These are phyloP conservation scores for Microsporum ferrugineum DNA, from an alignment of 2,329 filamentous ascomycete genomes.

Conservation along the genomic window DNA sequence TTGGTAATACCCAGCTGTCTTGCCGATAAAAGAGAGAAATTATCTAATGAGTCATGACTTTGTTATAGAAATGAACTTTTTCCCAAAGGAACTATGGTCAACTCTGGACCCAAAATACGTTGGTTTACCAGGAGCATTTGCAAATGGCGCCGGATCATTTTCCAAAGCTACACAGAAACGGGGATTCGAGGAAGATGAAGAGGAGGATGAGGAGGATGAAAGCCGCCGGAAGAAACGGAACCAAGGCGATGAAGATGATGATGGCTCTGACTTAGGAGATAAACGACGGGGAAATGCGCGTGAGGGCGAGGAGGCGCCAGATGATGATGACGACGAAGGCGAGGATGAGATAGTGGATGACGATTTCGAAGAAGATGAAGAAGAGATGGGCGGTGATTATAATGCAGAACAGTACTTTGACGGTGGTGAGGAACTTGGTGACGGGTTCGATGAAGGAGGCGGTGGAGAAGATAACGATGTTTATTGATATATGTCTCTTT, in stretches of 20 bases:
- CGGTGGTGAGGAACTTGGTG: constrained; percentile 44
- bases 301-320: constrained; percentile 32
- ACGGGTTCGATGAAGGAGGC: constrained; percentile 43
- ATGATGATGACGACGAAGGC: constrained; percentile 37
- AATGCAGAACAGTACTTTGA: constrained; percentile 55
- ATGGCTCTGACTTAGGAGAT: constrained; percentile 21
- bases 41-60: neutral
- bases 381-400: constrained; percentile 50
- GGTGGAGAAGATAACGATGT: constrained; percentile 42
- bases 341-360: constrained; percentile 46
- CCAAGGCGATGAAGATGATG: constrained; percentile 25
- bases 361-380: constrained; percentile 50
- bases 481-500: constrained; percentile 25
- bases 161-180: constrained; percentile 21
- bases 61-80: constrained; percentile 43
- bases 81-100: constrained; percentile 47
- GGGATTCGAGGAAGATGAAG: constrained; percentile 38
- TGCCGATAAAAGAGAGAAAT: neutral
- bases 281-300: constrained; percentile 27
- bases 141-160: constrained; percentile 22
- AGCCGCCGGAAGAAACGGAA: constrained; percentile 23
- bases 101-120: constrained; percentile 38
- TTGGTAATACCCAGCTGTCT: constrained; percentile 35
- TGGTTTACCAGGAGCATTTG: constrained; percentile 26
- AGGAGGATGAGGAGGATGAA: constrained; percentile 17